phyloP scores from a whole-genome alignment of 352 stramenopile genomes.

The Globisporangium parvum region DNA sequence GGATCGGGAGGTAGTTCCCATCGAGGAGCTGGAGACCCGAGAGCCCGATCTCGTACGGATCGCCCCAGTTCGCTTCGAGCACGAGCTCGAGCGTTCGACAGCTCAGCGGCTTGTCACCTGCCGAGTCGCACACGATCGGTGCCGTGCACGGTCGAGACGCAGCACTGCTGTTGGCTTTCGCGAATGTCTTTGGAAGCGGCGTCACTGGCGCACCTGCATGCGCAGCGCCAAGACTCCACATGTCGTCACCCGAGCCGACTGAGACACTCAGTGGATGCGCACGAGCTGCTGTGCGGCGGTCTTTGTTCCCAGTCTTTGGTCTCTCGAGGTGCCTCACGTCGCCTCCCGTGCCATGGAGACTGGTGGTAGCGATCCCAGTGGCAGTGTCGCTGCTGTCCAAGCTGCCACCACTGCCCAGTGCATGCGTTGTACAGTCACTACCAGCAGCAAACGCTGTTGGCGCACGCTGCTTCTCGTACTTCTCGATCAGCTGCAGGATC shows the following conservation, averaged over 20 bases:
- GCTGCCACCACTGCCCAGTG: not conserved
- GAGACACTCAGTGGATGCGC: slow-evolving; percentile 17
- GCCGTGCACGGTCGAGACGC: slow-evolving; percentile 47
- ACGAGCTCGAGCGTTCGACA: slow-evolving; percentile 49
- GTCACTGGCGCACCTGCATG: slow-evolving; percentile 19
- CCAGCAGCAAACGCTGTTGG: not conserved
- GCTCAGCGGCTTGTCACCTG: slow-evolving; percentile 32
- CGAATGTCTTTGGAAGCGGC: slow-evolving; percentile 32
- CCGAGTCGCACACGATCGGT: slow-evolving; percentile 39
- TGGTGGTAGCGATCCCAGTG: not conserved
- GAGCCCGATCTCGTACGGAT: slow-evolving; percentile 62
- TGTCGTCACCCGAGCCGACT: not conserved
- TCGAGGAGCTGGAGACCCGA: slow-evolving; percentile 60
- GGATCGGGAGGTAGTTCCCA: slow-evolving; percentile 37
- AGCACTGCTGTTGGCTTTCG: slow-evolving; percentile 1
- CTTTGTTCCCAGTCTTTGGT: slow-evolving; percentile 49
- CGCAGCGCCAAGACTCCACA: slow-evolving; percentile 1
- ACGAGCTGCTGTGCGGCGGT: slow-evolving; percentile 19
- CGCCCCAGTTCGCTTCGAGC: slow-evolving; percentile 63
- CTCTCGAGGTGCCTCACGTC: slow-evolving; percentile 28
- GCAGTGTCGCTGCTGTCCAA: not conserved
- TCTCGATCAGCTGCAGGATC: slow-evolving; percentile 76
- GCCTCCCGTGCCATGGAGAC: too few species aligned
- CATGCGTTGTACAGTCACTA: not conserved
- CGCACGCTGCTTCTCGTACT: slow-evolving; percentile 56